Evolutionary conservation across 169 alveolate species (phyloP), one percentile per base, ranked within the genome.

Genomic region (Perkinsus chesapeaki): DNA sequence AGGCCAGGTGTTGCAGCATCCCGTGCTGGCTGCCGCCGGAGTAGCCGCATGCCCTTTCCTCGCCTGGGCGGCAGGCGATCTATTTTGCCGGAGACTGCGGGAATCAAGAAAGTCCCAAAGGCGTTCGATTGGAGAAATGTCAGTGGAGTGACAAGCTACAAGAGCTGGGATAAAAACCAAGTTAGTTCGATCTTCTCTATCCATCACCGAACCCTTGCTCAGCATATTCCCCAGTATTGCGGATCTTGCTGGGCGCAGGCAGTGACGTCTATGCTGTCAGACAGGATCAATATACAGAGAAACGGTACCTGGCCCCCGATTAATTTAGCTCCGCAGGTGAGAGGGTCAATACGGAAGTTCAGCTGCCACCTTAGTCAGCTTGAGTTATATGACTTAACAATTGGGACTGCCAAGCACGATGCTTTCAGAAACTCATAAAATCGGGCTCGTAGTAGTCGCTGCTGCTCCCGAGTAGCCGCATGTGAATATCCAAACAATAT

Each of bases 181-280:
- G 82, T 60, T 20, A 0, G 23, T 47, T 19, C 27, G 19, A 9
- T 9, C 27, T 19, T 3, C 82, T 23, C 31, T 34, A 3, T 27
- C 82, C 82, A 3, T 5, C 82, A 20, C 7, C 1, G 37, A 20
- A 20, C 12, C 37, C 23, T 20, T 1, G 12, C 82, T 91, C 95
- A 96, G 94, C 96, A 95, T 72, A 94, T 95, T 48, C 97, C 96
- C 3, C 37, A 92, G 48, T 95, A 95, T 60, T 96, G 98, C 91
- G 97, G 97, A 39, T 95, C 97, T 39, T 96, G 97, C 92, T 96
- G 97, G 97, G 96, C 97, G 92, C 96, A 94, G 92, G 98, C 96
- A 39, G 60, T 96, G 36, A 95, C 97, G 38, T 95, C 97, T 38
- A 94, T 97, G n/a, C 94, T 96, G 39, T 95, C 98, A 82, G 98